Evolutionary conservation across 805 yeast species (phyloP).

Genomic region (Hanseniaspora occidentalis): DNA sequence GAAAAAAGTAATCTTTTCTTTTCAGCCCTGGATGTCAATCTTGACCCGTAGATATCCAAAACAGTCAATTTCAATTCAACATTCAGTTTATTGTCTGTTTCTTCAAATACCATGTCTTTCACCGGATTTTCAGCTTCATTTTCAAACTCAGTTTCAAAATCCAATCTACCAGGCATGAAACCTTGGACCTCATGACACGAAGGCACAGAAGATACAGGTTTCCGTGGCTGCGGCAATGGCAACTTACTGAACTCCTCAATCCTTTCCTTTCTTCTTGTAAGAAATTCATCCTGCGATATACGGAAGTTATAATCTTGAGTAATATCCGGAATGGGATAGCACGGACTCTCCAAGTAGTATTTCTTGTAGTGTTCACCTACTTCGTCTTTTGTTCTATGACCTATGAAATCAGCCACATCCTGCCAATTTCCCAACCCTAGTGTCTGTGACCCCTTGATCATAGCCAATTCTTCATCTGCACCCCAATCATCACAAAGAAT

Average conservation of each 20-base stretch:
- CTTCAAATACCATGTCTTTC: conserved; percentile 91
- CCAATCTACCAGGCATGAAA: conserved; percentile 96
- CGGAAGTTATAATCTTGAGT: conserved; percentile 43
- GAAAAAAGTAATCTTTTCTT: conserved; percentile 71
- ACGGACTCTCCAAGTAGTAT: conserved; percentile 52
- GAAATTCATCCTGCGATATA: conserved; percentile 56
- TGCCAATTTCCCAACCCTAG: conserved; percentile 96
- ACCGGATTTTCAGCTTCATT: conserved; percentile 92
- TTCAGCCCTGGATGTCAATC: conserved; percentile 86
- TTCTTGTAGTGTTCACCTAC: conserved; percentile 72
- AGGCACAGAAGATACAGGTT: conserved; percentile 87
- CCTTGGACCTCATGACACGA: conserved; percentile 96
- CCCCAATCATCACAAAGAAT: conserved; percentile 91
- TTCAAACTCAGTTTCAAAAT: conserved; percentile 92
- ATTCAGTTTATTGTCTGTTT: conserved; percentile 81
- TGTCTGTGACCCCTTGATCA: conserved; percentile 86
- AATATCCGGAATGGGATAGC: conserved; percentile 86
- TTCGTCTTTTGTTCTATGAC: conserved; percentile 84
- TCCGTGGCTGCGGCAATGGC: conserved; percentile 76
- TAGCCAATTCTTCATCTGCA: conserved; percentile 87
- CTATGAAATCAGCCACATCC: conserved; percentile 93
- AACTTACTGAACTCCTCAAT: conserved; percentile 59
- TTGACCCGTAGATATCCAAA: conserved; percentile 77
- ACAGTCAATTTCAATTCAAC: conserved; percentile 81
- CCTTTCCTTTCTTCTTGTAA: conserved; percentile 52